Evolutionary conservation across 495 filamentous ascomycete genomes (phyloP).

Genomic region (Penicillium samsonianum): DNA sequence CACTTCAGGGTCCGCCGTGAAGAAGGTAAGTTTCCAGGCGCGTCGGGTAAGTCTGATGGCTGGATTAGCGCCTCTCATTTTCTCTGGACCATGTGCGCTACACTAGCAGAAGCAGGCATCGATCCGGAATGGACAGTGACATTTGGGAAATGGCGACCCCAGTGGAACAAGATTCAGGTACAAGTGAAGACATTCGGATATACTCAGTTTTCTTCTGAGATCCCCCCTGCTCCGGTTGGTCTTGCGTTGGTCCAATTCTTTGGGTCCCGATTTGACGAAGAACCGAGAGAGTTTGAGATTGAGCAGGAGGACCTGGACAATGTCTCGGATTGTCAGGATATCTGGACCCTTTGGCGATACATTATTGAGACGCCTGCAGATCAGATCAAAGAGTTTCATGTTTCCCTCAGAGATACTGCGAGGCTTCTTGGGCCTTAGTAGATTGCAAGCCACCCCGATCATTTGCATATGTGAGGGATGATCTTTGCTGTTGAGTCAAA

Average conservation of each 20-base stretch:
- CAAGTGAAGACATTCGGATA: neutral
- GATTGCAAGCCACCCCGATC: neutral
- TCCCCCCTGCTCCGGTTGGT: neutral
- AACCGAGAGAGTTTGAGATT: neutral
- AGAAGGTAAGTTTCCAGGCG: neutral
- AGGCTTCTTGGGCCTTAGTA: neutral
- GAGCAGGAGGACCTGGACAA: neutral
- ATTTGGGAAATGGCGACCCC: slow-evolving; percentile 4
- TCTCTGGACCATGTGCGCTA: slow-evolving; percentile 9
- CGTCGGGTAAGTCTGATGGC: neutral
- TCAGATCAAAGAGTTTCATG: neutral
- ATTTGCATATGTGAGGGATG: neutral
- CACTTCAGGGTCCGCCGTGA: slow-evolving; percentile 1
- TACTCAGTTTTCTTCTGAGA: slow-evolving; percentile 1
- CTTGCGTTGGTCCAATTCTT: neutral
- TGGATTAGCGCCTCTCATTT: slow-evolving; percentile 8
- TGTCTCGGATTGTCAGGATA: slow-evolving; percentile 1
- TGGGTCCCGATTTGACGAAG: neutral
- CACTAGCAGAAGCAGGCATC: neutral
- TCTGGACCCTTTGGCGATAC: slow-evolving; percentile 7
- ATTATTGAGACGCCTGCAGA: slow-evolving; percentile 4
- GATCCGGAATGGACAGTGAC: slow-evolving; percentile 1
- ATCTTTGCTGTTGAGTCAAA: neutral
- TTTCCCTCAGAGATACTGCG: slow-evolving; percentile 2
- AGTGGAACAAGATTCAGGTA: neutral